These are phyloP conservation scores for Microsporum canis DNA, from an alignment of 2,329 filamentous ascomycete genomes.

Conservation along the genomic window DNA sequence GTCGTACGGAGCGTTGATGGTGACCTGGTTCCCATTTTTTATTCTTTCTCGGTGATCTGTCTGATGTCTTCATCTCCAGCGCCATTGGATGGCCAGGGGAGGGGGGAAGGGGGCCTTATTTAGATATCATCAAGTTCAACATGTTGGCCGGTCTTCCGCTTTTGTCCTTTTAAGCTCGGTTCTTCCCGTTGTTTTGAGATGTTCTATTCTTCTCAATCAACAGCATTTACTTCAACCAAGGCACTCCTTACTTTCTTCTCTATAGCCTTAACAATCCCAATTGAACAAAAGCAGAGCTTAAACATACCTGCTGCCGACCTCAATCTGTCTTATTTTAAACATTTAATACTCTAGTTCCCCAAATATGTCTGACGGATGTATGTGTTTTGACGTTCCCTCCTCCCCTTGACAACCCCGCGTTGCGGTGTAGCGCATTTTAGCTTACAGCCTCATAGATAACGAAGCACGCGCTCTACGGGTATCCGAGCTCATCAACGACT, in stretches of 20 bases:
- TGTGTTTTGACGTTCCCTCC: conserved; percentile 18
- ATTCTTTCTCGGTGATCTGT: conserved; percentile 1
- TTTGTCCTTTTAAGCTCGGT: conserved; percentile 7
- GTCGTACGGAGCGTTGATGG: conserved; percentile 5
- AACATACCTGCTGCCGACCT: conserved; percentile 5
- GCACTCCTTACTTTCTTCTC: background rate
- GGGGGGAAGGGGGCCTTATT: background rate
- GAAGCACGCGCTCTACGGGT: conserved; percentile 52
- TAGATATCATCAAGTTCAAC: background rate
- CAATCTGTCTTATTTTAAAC: background rate
- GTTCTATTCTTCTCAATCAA: conserved; percentile 1
- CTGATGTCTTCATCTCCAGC: conserved; percentile 2
- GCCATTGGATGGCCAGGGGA: conserved; percentile 2
- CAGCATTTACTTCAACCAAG: background rate
- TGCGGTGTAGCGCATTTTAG: background rate
- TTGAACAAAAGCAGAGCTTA: background rate
- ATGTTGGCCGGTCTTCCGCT: background rate
- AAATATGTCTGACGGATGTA: conserved; percentile 48
- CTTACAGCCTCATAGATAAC: conserved; percentile 41
- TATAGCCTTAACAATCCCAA: background rate
- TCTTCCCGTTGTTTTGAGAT: conserved; percentile 4
- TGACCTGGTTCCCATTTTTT: background rate
- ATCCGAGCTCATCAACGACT: conserved; percentile 54
- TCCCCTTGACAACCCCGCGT: background rate
- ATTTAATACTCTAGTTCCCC: conserved; percentile 4